Percentiles rank a stretch among this genome's conserved stretches.
phyloP scores from a whole-genome alignment of 2,329 filamentous ascomycete genomes.

The Xylaria sp. region DNA sequence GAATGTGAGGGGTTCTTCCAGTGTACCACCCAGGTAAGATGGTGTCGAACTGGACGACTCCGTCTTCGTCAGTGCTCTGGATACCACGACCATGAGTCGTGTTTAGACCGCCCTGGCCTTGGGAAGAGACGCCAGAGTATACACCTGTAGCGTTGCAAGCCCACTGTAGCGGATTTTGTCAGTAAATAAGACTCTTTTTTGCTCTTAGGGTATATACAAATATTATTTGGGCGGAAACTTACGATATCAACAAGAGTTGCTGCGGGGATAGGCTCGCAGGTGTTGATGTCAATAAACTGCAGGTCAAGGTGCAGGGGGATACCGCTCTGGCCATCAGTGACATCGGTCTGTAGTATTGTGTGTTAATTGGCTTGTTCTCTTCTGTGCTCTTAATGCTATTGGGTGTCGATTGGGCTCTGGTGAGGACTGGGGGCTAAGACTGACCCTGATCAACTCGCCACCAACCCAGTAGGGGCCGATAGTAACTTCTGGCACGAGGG shows the following conservation, averaged over 20 bases:
- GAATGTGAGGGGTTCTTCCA: conserved; percentile 51
- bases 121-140: conserved; percentile 51
- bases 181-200: conserved; percentile 1
- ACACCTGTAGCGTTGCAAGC: conserved; percentile 54
- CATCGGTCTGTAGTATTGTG: conserved; percentile 45
- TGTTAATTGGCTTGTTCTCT: not conserved
- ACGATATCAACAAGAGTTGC: conserved; percentile 52
- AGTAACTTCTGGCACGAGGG: conserved; percentile 48
- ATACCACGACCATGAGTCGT: conserved; percentile 51
- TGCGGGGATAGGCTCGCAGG: conserved; percentile 49
- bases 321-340: conserved; percentile 53
- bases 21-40: conserved; percentile 50
- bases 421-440: conserved; percentile 6
- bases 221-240: conserved; percentile 5
- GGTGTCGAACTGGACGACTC: conserved; percentile 53
- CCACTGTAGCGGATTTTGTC: conserved; percentile 44
- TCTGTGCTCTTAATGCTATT: too few relatives aligned
- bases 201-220: too few relatives aligned
- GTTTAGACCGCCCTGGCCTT: conserved; percentile 48
- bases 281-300: conserved; percentile 54
- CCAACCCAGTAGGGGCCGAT: conserved; percentile 51
- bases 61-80: conserved; percentile 51
- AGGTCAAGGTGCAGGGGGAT: conserved; percentile 55
- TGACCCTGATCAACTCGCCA: conserved; percentile 51
- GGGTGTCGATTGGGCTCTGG: too few relatives aligned